A percentile compares a stretch with the other conserved stretches of the same genome.
These are phyloP conservation scores for Candolleomyces eurysporus DNA, from an alignment of 768 basidiomycete species.

Conservation along the genomic window DNA sequence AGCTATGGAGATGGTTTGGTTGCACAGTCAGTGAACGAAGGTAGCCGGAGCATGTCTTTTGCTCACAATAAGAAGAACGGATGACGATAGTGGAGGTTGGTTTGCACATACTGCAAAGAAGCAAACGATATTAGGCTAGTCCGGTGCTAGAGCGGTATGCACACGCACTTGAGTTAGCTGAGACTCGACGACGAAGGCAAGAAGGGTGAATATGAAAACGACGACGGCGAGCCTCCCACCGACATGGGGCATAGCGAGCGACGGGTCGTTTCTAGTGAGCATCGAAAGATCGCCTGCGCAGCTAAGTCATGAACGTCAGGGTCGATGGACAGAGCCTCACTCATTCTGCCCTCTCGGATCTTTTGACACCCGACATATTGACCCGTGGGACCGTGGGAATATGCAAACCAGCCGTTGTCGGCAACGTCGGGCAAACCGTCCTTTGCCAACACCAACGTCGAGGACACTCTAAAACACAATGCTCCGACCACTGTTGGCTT, in stretches of 20 bases:
- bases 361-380: not conserved
- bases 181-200: constrained; percentile 77
- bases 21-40: not conserved
- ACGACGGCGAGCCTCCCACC: constrained; percentile 48
- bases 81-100: constrained; percentile 72
- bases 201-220: constrained; percentile 57
- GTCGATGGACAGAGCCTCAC: not conserved
- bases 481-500: constrained; percentile 64
- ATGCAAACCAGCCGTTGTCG: not conserved
- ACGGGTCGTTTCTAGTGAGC: constrained; percentile 21
- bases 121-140: too few relatives aligned
- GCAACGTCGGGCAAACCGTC: not conserved
- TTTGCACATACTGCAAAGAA: constrained; percentile 68
- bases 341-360: not conserved
- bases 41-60: not conserved
- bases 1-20: not conserved
- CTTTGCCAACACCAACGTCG: not conserved
- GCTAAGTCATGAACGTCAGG: not conserved
- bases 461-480: constrained; percentile 28
- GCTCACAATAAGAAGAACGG: constrained; percentile 87
- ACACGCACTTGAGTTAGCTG: constrained; percentile 68
- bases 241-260: constrained; percentile 29
- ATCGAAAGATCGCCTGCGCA: constrained; percentile 15
- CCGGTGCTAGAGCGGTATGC: too few relatives aligned
- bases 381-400: not conserved